Base-by-base conservation (phyloP, 2,329 filamentous ascomycete genomes). In the Venturiaceae sp. region DNA sequence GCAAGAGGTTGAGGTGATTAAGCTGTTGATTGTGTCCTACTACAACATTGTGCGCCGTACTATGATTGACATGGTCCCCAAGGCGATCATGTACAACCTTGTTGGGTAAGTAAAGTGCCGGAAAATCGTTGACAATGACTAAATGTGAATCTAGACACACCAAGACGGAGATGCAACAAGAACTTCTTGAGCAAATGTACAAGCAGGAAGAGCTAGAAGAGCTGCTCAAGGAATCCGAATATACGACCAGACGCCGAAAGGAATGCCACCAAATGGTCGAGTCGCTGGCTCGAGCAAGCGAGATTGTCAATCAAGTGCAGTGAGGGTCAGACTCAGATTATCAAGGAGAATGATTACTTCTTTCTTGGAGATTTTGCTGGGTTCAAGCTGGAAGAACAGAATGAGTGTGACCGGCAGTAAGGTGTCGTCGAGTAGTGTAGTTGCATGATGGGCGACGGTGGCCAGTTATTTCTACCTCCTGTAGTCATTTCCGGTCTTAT, bases 241-340 rank as follows among this genome's bases (percentile, higher is more conserved):
- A 96, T 80, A 99, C 94, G 3, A 82, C 95, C 68, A 85, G 92
- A 67, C 83, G 94, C 73, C 83, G 94, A 72, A 99, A 99, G 80
- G 94, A 99, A 75, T 99, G 94, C 75, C 91, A 95, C 76, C 91
- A 96, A 75, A 99, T 99, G 94, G 94, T 99, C 55, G 94, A 99
- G 75, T 95, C 89, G 58, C 79, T 99, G 68, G 77, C 81, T 65
- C 87, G 88, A 74, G 94, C 94, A 59, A 94, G 86, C 74, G 94
- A 99, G 79, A 97, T 99, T 76, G 94, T 99, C 71, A 92, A 90
- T 75, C 83, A 86, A 66, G 83, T 86, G 61, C 81, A 83, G 72
- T 83, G 72, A 50, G 30, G 19, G 13, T 14, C 21, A 4, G 13
- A 26, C 23, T 50, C 23, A 16, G 14, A n/a, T n/a, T 8, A 30